phyloP scores from a whole-genome alignment of 202 grass and related monocot genomes.

The Digitaria exilis region DNA sequence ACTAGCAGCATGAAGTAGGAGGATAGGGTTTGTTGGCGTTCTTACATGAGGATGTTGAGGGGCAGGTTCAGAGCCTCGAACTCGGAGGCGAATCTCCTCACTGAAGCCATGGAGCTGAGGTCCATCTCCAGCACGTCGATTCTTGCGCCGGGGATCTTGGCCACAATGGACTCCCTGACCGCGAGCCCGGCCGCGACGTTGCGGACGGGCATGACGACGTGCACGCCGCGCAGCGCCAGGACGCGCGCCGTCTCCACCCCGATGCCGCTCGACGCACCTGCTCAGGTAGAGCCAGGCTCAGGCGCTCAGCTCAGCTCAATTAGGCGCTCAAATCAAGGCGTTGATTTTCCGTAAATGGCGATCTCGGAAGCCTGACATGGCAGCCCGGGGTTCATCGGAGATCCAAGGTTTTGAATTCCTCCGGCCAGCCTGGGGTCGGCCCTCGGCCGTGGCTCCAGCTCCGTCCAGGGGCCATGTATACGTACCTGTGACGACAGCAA shows the following conservation, averaged over 20 bases:
- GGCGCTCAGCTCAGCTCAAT: background rate
- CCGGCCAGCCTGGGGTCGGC: too few species aligned
- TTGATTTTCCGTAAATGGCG: background rate
- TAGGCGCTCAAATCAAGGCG: background rate
- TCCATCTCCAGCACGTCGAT: constrained; percentile 81
- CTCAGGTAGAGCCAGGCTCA: background rate
- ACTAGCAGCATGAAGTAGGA: background rate
- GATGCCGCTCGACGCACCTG: constrained; percentile 88
- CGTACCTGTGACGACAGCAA: constrained; percentile 67
- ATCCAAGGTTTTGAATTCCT: too few species aligned
- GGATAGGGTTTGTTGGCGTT: background rate
- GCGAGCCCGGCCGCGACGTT: constrained; percentile 50
- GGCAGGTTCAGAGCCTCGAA: constrained; percentile 58
- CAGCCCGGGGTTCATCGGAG: too few species aligned
- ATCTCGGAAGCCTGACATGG: too few species aligned
- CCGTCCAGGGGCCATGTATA: too few species aligned
- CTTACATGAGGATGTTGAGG: constrained; percentile 75
- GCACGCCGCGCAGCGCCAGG: constrained; percentile 68
- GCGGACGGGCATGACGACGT: constrained; percentile 67
- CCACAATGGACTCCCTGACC: constrained; percentile 54
- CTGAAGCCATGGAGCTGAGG: constrained; percentile 73
- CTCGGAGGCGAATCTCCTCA: constrained; percentile 58
- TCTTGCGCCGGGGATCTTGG: constrained; percentile 40
- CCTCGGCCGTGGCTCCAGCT: too few species aligned
- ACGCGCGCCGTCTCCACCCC: constrained; percentile 69